phyloP scores from a whole-genome alignment of 164 flowering plant genomes.

The Platanus orientalis region DNA sequence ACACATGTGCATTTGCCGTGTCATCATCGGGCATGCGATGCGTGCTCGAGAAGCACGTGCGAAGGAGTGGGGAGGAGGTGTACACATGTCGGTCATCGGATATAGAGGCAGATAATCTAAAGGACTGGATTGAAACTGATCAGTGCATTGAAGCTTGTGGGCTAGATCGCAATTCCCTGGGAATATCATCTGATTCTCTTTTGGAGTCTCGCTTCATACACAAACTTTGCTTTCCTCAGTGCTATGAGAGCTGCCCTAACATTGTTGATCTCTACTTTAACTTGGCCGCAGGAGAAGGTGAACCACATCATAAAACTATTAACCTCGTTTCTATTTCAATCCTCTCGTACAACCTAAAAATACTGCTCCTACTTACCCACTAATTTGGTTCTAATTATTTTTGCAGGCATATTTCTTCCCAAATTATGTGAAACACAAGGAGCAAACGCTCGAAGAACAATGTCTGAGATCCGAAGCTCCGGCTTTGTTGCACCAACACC shows the following conservation, averaged over 20 bases:
- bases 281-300: slow-evolving; percentile 82
- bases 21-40: slow-evolving; percentile 60
- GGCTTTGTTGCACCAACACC: too few species aligned
- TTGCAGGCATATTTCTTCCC: too few species aligned
- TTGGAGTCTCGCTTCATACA: slow-evolving; percentile 46
- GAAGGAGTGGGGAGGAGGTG: slow-evolving; percentile 33
- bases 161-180: slow-evolving; percentile 37
- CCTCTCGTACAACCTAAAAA: too few species aligned
- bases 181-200: too few species aligned
- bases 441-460: too few species aligned
- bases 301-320: background rate
- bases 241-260: slow-evolving; percentile 62
- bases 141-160: slow-evolving; percentile 59
- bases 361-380: too few species aligned
- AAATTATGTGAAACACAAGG: too few species aligned
- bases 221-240: slow-evolving; percentile 57
- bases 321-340: too few species aligned
- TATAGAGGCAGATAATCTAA: slow-evolving; percentile 43
- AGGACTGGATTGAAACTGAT: slow-evolving; percentile 47
- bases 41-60: slow-evolving; percentile 52
- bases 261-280: too few species aligned
- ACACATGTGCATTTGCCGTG: slow-evolving; percentile 54
- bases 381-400: background rate
- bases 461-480: too few species aligned
- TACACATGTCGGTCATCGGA: slow-evolving; percentile 49